Evolutionary conservation across 495 filamentous ascomycete species (phyloP).

Genomic region (Trichocladium uniseriatum): DNA sequence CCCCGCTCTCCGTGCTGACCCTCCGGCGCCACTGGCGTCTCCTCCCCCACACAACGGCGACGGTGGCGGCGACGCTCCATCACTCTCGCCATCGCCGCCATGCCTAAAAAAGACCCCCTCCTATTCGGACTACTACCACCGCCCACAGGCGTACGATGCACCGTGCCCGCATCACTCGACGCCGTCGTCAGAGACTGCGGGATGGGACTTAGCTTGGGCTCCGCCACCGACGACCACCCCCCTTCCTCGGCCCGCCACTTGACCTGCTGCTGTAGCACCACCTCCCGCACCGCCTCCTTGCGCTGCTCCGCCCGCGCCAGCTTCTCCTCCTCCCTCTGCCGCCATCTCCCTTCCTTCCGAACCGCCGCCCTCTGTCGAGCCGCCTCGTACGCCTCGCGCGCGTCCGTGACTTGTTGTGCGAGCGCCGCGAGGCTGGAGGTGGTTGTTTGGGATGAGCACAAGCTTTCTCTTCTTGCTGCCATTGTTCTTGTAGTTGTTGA

Average conservation of each 20-base stretch:
- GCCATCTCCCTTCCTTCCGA: not conserved
- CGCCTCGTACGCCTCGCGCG: constrained; percentile 17
- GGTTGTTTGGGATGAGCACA: too few relatives aligned
- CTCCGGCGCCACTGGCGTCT: not conserved
- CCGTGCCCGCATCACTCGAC: constrained; percentile 4
- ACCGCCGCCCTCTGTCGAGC: not conserved
- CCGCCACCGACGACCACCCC: constrained; percentile 42
- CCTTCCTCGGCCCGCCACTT: constrained; percentile 34
- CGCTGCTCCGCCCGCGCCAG: constrained; percentile 24
- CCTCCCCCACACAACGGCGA: not conserved
- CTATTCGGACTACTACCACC: not conserved
- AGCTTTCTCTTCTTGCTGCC: not conserved
- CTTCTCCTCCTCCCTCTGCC: constrained; percentile 17
- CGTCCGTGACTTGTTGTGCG: too few relatives aligned
- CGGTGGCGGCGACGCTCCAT: not conserved
- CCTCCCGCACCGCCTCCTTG: constrained; percentile 29
- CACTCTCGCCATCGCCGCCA: constrained; percentile 11
- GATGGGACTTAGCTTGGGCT: constrained; percentile 40
- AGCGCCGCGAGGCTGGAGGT: too few relatives aligned
- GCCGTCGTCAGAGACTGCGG: constrained; percentile 24
- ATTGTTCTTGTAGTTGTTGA: not conserved
- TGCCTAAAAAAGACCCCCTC: constrained; percentile 30
- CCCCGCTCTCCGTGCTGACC: not conserved
- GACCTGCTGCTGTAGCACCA: constrained; percentile 18
- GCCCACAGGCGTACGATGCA: not conserved